These are phyloP conservation scores for Leishmania tropica DNA, from an alignment of 208 protist genomes.

Conservation along the genomic window DNA sequence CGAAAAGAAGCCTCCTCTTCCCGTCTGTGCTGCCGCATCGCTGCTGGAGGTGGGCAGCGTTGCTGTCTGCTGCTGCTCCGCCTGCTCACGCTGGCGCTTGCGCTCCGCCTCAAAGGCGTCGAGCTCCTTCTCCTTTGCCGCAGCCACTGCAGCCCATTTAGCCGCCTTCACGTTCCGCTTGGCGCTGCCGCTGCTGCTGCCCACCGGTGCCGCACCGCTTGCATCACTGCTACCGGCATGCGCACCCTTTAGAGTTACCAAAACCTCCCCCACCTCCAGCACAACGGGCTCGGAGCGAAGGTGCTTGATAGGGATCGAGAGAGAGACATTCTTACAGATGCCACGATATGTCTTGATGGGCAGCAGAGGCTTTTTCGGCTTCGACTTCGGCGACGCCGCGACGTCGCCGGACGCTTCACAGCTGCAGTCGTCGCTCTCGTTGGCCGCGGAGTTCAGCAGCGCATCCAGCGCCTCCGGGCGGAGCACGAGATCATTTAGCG, in stretches of 20 bases:
- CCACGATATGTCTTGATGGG: slow-evolving; percentile 63
- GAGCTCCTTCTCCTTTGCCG: slow-evolving; percentile 60
- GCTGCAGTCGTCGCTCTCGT: slow-evolving; percentile 15
- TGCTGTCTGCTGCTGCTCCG: slow-evolving; percentile 19
- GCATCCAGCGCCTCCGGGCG: slow-evolving; percentile 64
- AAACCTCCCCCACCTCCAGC: slow-evolving; percentile 76
- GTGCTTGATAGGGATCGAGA: slow-evolving; percentile 77
- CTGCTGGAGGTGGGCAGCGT: neutral
- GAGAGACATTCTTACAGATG: slow-evolving; percentile 78
- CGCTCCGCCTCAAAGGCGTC: slow-evolving; percentile 76
- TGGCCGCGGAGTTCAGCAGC: slow-evolving; percentile 37
- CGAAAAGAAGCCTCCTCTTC: slow-evolving; percentile 58
- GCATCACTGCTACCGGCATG: slow-evolving; percentile 7
- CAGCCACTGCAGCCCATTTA: slow-evolving; percentile 48
- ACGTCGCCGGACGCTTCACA: neutral
- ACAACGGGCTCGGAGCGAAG: slow-evolving; percentile 85
- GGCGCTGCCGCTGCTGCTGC: neutral
- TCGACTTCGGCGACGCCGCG: slow-evolving; percentile 8
- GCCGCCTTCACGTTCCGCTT: slow-evolving; percentile 41
- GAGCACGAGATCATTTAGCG: slow-evolving; percentile 78
- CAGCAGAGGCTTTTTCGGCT: slow-evolving; percentile 20
- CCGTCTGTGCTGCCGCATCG: neutral
- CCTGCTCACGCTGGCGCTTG: slow-evolving; percentile 44
- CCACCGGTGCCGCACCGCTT: neutral
- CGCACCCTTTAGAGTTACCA: slow-evolving; percentile 59